These are phyloP conservation scores for Saccharomycopsis sp. DNA, from an alignment of 805 yeast species.

Conservation along the genomic window DNA sequence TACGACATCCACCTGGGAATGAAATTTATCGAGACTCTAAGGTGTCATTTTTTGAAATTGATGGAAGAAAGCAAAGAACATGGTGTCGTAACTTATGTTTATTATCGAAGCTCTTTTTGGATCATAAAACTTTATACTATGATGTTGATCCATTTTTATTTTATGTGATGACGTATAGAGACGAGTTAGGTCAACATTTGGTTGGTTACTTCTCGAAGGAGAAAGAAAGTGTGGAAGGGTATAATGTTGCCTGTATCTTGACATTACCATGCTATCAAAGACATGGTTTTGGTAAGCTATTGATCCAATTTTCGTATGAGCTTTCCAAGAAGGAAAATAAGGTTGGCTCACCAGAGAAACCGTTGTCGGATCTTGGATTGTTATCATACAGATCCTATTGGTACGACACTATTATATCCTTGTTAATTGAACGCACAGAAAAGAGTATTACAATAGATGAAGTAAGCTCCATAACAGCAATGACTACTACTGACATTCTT, in stretches of 20 bases:
- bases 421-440: constrained; percentile 62
- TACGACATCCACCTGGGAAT: constrained; percentile 97
- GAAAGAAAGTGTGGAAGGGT: constrained; percentile 90
- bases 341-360: constrained; percentile 96
- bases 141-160: constrained; percentile 97
- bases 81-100: constrained; percentile 97
- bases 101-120: constrained; percentile 82
- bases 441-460: constrained; percentile 78
- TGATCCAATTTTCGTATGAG: constrained; percentile 91
- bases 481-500: constrained; percentile 93
- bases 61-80: constrained; percentile 90
- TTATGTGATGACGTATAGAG: constrained; percentile 89
- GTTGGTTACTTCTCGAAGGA: constrained; percentile 97
- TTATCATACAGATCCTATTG: constrained; percentile 92
- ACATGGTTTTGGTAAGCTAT: constrained; percentile 84
- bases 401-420: constrained; percentile 80
- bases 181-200: constrained; percentile 87
- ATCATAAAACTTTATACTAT: constrained; percentile 92
- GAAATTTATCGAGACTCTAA: constrained; percentile 91
- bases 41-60: constrained; percentile 94
- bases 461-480: constrained; percentile 74
- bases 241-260: constrained; percentile 94
- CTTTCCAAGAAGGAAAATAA: constrained; percentile 82
- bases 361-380: constrained; percentile 89
- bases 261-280: constrained; percentile 96